Evolutionary conservation across 768 basidiomycete species (phyloP), one percentile per base, ranked within the genome.

Genomic region (Coprinopsis cinerea): DNA sequence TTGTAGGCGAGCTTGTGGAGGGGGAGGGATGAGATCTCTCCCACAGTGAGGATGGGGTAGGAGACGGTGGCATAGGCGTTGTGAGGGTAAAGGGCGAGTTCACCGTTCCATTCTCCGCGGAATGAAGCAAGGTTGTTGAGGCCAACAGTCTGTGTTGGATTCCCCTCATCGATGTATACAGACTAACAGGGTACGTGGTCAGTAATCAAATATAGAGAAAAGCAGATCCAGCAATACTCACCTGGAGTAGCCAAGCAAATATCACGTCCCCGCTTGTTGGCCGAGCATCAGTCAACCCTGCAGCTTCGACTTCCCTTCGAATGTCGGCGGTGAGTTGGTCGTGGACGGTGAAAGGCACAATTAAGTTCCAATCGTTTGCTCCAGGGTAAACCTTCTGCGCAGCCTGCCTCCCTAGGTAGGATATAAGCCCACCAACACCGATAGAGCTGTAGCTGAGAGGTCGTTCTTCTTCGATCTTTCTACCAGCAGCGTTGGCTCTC

Each of bases 61-160:
- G 73, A 72, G 13, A 73, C 60, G 0, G 71, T 69, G 2, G 67
- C 45, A 51, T 68, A 72, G 2, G 67, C 64, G 49, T 72, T 73
- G 54, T 72, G 71, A 1, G 66, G 65, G 53, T 68, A 72, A 15
- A 45, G 34, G 17, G 68, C 51, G 22, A 27, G 22, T 45, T 44
- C 42, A 13, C 23, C 35, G 22, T 43, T 39, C 18, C 36, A 34
- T 14, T 67, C 45, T 23, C 55, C 28, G 20, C 73, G 67, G 55
- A 72, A 68, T 18, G 67, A 70, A 4, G 66, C 71, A 26, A 72
- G 52, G 47, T 72, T 73, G 20, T 56, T 57, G 53, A 67, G 66
- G 3, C 72, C 60, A 7, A 57, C 55, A 46, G 18, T 58, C 47
- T 37, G 43, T 22, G n/a, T 54, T 47, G 14, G 43, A 51, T 27